Percentiles rank a stretch among this genome's conserved stretches.
phyloP scores from a whole-genome alignment of 345 rosid species.

The Linum usitatissimum region DNA sequence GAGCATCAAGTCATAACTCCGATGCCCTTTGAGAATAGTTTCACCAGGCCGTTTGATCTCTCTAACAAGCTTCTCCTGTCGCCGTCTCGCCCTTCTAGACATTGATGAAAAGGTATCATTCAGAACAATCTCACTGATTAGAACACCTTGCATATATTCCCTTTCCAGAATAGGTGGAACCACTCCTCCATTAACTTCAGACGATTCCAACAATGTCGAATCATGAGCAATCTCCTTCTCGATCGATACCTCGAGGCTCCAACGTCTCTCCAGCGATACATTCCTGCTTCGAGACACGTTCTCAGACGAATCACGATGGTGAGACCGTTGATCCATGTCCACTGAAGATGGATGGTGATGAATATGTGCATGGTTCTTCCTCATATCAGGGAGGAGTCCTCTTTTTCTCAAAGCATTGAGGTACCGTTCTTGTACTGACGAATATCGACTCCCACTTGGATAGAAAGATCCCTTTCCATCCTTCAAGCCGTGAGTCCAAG shows the following conservation, averaged over 20 bases:
- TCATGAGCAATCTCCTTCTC: slow-evolving; percentile 88
- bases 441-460: slow-evolving; percentile 62
- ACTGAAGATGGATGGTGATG: slow-evolving; percentile 56
- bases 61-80: slow-evolving; percentile 56
- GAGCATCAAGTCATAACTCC: slow-evolving; percentile 96
- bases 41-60: slow-evolving; percentile 92
- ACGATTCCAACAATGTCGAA: slow-evolving; percentile 44
- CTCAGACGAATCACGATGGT: slow-evolving; percentile 26
- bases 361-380: slow-evolving; percentile 45
- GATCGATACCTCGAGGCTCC: slow-evolving; percentile 96
- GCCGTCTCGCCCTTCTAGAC: slow-evolving; percentile 67
- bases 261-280: slow-evolving; percentile 80
- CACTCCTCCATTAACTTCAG: slow-evolving; percentile 32
- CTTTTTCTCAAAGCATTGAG: slow-evolving; percentile 71
- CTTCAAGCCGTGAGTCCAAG: slow-evolving; percentile 89
- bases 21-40: slow-evolving; percentile 86
- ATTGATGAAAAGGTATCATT: slow-evolving; percentile 47
- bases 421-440: slow-evolving; percentile 62
- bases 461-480: slow-evolving; percentile 95
- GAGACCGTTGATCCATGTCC: slow-evolving; percentile 36
- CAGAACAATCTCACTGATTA: slow-evolving; percentile 80
- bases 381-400: slow-evolving; percentile 80
- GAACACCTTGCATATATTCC: slow-evolving; percentile 96
- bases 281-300: slow-evolving; percentile 49
- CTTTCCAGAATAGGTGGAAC: slow-evolving; percentile 64